Percentiles rank a stretch among this genome's conserved stretches.
These are phyloP conservation scores for Sarcodon aspratus DNA, from an alignment of 768 basidiomycete species.

Conservation along the genomic window DNA sequence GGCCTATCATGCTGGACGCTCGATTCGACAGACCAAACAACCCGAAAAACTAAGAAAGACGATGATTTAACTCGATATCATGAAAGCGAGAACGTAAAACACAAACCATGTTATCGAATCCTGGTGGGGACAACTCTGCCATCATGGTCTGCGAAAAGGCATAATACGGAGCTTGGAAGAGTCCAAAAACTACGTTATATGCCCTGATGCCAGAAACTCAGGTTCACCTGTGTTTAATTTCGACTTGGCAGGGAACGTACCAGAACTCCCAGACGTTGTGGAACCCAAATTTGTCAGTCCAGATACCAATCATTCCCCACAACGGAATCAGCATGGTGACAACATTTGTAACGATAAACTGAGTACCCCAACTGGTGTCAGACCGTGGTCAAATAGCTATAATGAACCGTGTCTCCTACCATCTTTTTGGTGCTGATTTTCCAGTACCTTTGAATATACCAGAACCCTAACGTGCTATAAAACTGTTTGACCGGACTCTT, in stretches of 20 bases:
- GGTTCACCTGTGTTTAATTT: no score
- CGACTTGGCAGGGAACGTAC: slow-evolving; percentile 20
- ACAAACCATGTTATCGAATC: slow-evolving; percentile 69
- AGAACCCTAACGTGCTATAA: slow-evolving; percentile 58
- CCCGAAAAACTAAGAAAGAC: slow-evolving; percentile 58
- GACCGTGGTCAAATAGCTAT: not conserved
- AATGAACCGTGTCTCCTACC: slow-evolving; percentile 27
- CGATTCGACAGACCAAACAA: slow-evolving; percentile 78
- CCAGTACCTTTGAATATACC: slow-evolving; percentile 74
- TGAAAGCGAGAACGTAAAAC: slow-evolving; percentile 3
- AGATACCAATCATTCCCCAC: slow-evolving; percentile 82
- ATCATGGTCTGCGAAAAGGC: slow-evolving; percentile 83
- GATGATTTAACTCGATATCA: not conserved
- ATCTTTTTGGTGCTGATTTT: slow-evolving; percentile 76
- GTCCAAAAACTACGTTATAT: slow-evolving; percentile 69
- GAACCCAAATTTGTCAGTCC: slow-evolving; percentile 72
- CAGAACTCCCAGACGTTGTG: slow-evolving; percentile 87
- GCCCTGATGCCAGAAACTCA: slow-evolving; percentile 29
- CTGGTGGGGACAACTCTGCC: slow-evolving; percentile 80
- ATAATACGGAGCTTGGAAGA: slow-evolving; percentile 84
- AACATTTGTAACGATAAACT: slow-evolving; percentile 73
- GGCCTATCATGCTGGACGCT: slow-evolving; percentile 80
- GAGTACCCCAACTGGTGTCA: not conserved
- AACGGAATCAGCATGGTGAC: slow-evolving; percentile 69
- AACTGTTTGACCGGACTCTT: not conserved